Conservation (phyloP, 2,329 filamentous ascomycete genomes). For the Monosporascus sp. region DNA sequence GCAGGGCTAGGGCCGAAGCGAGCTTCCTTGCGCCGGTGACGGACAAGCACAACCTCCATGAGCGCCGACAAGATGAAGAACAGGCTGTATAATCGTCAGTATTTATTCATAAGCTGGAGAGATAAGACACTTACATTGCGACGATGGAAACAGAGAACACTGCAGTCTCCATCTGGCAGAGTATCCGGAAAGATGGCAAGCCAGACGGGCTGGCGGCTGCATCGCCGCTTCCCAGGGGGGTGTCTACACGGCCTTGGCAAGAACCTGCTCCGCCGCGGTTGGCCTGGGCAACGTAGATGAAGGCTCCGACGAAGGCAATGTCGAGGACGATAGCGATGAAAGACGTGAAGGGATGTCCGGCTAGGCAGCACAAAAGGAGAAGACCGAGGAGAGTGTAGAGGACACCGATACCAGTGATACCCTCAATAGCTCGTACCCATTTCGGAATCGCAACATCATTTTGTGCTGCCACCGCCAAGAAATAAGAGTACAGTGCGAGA, state of each 20-base stretch:
- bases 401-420: constrained; percentile 69
- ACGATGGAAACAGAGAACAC: constrained; percentile 74
- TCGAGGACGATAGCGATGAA: constrained; percentile 72
- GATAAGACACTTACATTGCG: constrained; percentile 52
- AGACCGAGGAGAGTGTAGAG: constrained; percentile 72
- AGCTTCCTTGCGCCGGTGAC: constrained; percentile 57
- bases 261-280: constrained; percentile 63
- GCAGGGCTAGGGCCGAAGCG: constrained; percentile 35
- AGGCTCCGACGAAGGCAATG: constrained; percentile 67
- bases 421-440: constrained; percentile 69
- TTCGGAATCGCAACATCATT: constrained; percentile 59
- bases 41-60: constrained; percentile 63
- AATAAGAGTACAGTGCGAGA: constrained; percentile 79
- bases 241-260: constrained; percentile 59
- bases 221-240: constrained; percentile 63
- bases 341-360: constrained; percentile 68
- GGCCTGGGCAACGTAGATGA: constrained; percentile 76
- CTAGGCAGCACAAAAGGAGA: constrained; percentile 73
- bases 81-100: constrained; percentile 39
- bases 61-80: constrained; percentile 72
- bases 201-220: constrained; percentile 42
- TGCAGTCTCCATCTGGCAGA: constrained; percentile 73
- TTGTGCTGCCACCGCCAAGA: constrained; percentile 67
- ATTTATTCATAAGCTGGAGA: not conserved
- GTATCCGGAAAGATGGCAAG: constrained; percentile 43